Percentiles rank a stretch among this genome's conserved stretches.
These are phyloP conservation scores for Candida albicans DNA, from an alignment of 1,139 yeast genomes.

Conservation along the genomic window DNA sequence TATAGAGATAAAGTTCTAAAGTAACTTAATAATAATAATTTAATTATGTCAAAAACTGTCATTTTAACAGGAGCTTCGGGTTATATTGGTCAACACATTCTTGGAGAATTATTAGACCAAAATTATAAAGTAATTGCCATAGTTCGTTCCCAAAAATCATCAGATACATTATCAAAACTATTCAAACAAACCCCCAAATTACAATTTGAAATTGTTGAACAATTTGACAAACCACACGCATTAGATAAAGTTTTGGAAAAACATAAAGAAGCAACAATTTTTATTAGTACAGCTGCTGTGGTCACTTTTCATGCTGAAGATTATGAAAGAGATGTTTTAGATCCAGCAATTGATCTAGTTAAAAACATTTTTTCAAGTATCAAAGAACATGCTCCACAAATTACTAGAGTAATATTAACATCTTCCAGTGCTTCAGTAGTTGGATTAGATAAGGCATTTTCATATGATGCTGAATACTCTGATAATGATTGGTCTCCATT, in stretches of 20 bases:
- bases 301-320: slow-evolving; percentile 24
- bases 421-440: slow-evolving; percentile 29
- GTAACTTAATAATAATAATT: not conserved
- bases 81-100: slow-evolving; percentile 38
- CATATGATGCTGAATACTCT: slow-evolving; percentile 14
- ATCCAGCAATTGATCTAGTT: slow-evolving; percentile 27
- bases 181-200: slow-evolving; percentile 28
- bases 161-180: slow-evolving; percentile 37
- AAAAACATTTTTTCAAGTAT: slow-evolving; percentile 25
- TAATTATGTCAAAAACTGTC: slow-evolving; percentile 18
- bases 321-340: slow-evolving; percentile 20
- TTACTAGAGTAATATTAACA: slow-evolving; percentile 27
- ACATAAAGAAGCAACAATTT: slow-evolving; percentile 48
- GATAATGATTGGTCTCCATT: slow-evolving; percentile 34
- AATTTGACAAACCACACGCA: slow-evolving; percentile 42
- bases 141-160: slow-evolving; percentile 53
- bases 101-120: slow-evolving; percentile 26
- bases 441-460: slow-evolving; percentile 11
- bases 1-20: not conserved
- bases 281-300: slow-evolving; percentile 47
- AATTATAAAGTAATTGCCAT: slow-evolving; percentile 59
- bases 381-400: slow-evolving; percentile 23
- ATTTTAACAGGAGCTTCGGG: slow-evolving; percentile 44
- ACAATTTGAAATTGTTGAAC: slow-evolving; percentile 53
- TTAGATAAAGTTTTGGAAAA: slow-evolving; percentile 51